These are phyloP conservation scores for Endothia cerciana DNA, from an alignment of 2,329 filamentous ascomycete genomes.

Conservation along the genomic window DNA sequence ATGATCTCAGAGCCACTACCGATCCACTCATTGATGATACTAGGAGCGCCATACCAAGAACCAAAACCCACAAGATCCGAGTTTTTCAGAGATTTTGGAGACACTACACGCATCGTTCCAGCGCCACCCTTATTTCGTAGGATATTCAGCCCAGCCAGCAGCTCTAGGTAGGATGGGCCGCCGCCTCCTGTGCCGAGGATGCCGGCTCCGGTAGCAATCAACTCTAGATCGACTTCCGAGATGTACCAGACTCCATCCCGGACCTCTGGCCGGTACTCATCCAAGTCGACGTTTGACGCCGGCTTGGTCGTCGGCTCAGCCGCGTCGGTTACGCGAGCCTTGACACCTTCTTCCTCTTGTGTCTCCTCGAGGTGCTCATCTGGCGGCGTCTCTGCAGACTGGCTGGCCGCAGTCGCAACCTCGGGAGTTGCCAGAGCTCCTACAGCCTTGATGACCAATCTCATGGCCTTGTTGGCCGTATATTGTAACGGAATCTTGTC, in stretches of 20 bases:
- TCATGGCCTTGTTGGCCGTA: conserved; percentile 31
- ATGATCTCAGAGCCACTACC: conserved; percentile 43
- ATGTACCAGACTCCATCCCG: conserved; percentile 40
- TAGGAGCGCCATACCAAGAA: conserved; percentile 50
- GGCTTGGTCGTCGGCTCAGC: conserved; percentile 15
- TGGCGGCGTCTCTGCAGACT: not conserved
- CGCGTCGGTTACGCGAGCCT: conserved; percentile 24
- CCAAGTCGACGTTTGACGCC: conserved; percentile 35
- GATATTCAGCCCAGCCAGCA: conserved; percentile 38
- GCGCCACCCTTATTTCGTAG: conserved; percentile 38
- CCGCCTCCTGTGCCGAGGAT: conserved; percentile 44
- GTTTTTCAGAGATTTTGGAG: conserved; percentile 42
- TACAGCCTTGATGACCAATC: conserved; percentile 32
- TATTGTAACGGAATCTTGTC: conserved; percentile 41
- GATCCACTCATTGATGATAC: conserved; percentile 45
- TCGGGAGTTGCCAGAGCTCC: conserved; percentile 26
- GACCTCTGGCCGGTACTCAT: conserved; percentile 41
- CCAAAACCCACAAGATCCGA: conserved; percentile 46
- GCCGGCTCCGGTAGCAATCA: conserved; percentile 42
- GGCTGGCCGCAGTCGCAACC: conserved; percentile 20
- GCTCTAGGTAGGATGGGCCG: conserved; percentile 41
- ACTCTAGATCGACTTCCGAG: conserved; percentile 42
- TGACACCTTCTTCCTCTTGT: not conserved
- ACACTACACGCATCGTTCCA: conserved; percentile 46
- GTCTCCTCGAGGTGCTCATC: not conserved